Evolutionary conservation across 2,329 filamentous ascomycete genomes (phyloP).

Genomic region (Ramularia collo-cygni): DNA sequence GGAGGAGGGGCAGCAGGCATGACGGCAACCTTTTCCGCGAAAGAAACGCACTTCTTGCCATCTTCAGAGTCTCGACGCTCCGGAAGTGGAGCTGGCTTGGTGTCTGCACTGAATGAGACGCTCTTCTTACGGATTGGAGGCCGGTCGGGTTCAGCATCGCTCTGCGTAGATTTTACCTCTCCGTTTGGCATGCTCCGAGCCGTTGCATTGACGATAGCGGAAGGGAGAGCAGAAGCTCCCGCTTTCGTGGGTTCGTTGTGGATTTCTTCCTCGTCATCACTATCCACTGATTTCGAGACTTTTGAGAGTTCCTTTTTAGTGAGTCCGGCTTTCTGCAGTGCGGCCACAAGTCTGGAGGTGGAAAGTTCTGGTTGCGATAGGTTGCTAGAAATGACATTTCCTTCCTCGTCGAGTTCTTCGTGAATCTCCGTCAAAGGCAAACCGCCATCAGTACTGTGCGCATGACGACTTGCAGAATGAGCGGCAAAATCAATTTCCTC

Average conservation of each 20-base stretch:
- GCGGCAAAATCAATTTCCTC: slow-evolving; percentile 46
- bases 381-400: slow-evolving; percentile 62
- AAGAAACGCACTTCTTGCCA: slow-evolving; percentile 29
- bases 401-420: slow-evolving; percentile 86
- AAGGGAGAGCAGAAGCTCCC: slow-evolving; percentile 3
- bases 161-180: neutral
- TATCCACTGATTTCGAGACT: slow-evolving; percentile 2
- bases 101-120: slow-evolving; percentile 58
- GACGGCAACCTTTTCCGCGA: slow-evolving; percentile 31
- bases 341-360: slow-evolving; percentile 62
- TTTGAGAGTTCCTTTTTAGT: slow-evolving; percentile 25
- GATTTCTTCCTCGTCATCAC: slow-evolving; percentile 10
- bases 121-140: slow-evolving; percentile 41
- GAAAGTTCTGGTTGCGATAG: slow-evolving; percentile 55
- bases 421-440: slow-evolving; percentile 83
- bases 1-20: slow-evolving; percentile 29
- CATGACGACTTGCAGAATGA: slow-evolving; percentile 27
- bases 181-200: slow-evolving; percentile 1
- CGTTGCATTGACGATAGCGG: slow-evolving; percentile 14
- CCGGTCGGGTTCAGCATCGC: slow-evolving; percentile 10
- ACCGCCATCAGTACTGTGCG: slow-evolving; percentile 50
- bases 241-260: neutral
- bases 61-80: slow-evolving; percentile 26
- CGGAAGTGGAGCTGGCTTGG: slow-evolving; percentile 42
- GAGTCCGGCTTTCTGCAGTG: slow-evolving; percentile 70